Evolutionary conservation across 768 basidiomycete species (phyloP), one percentile per base, ranked within the genome.

Genomic region (Multifurca ochricompacta): DNA sequence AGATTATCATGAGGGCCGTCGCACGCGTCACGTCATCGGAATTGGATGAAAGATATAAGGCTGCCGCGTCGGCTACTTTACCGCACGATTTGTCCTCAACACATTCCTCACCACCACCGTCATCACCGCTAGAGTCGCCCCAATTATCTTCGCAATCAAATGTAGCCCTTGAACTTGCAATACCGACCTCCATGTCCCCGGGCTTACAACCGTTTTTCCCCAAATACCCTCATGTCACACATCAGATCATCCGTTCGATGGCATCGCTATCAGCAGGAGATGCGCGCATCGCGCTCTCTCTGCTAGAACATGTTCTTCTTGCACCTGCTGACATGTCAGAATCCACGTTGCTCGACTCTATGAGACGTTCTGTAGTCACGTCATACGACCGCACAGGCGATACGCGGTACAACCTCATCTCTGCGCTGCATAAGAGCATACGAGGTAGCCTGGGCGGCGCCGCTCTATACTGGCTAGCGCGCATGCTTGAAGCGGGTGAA

Each of bases 401-500:
- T 58, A 76, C 75, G 58, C 78, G 77, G 54, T 91, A 88, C 64
- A 83, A 90, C 67, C 82, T 89, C 80, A 89, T 89, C 59, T 85
- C 82, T 34, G 89, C 91, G 3, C 70, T 92, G 62, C 90, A 93
- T 67, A 93, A 93, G 67, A 80, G 80, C 53, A 77, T 92, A 30
- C 77, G 91, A 42, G 90, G 88, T 7, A 79, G 80, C 49, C 80
- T 91, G 60, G 82, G 81, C 8, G 75, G 76, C 61, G 91, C 88
- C 0, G 90, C 90, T 6, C 70, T 92, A 73, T 92, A 92, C 66
- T 93, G 90, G 88, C 74, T 93, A 14, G 89, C 89, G 11, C 77
- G 87, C 42, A 90, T 91, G 88, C 72, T 91, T 28, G 76, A 72
- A 28, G 83, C 79, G 27, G 87, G 86, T 16, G 87, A 91, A 67